Base-by-base conservation (phyloP, 2,329 filamentous ascomycete species). In the Madurella mycetomatis region DNA sequence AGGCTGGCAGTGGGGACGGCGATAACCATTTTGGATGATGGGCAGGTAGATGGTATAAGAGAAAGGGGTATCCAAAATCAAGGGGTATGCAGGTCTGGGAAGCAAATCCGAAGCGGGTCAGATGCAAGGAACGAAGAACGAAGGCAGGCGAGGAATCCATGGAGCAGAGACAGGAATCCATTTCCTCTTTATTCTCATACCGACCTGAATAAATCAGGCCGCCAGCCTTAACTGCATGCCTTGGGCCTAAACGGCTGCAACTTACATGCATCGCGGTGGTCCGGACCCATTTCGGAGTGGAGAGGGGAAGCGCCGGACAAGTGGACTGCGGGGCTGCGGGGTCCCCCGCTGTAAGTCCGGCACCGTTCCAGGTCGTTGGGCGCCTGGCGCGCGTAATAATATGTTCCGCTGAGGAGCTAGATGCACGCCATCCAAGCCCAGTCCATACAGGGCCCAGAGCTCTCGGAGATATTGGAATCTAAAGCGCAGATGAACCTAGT, bases 1-100 rank as follows among this genome's bases (percentile, higher is more conserved):
- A 80, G 69, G 58, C 60, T 63, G 52, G 63, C 71, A 72, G 75
- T 62, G 56, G 63, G 63, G 9, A 65, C 51, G 2, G 61, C 56
- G 51, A 65, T 18, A 42, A 63, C 63, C 68, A 65, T 64, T 34
- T 46, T 63, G 51, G 19, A 19, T 37, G 17, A 12, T 16, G 9
- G 18, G 13, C 37, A 19, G 30, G 4, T 5, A 15, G 9, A 9
- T 37, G 41, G 42, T 42, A 45, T 19, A 2, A 31, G 41, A 51
- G n/a, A n/a, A n/a, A 45, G 12, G 41, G 25, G 25, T 25, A 25
- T 25, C 25, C 7, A 25, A 25, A 25, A 7, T 25, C 25, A 25
- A 7, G 25, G 25, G 25, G 15, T 16, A n/a, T 15, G 9, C 19
- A 7, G n/a, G 25, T 41, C 39, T 7, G 30, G 25, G 7, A 25